These are phyloP conservation scores for Cynanchum wilfordii DNA, from an alignment of 257 asterid genomes.

Conservation along the genomic window DNA sequence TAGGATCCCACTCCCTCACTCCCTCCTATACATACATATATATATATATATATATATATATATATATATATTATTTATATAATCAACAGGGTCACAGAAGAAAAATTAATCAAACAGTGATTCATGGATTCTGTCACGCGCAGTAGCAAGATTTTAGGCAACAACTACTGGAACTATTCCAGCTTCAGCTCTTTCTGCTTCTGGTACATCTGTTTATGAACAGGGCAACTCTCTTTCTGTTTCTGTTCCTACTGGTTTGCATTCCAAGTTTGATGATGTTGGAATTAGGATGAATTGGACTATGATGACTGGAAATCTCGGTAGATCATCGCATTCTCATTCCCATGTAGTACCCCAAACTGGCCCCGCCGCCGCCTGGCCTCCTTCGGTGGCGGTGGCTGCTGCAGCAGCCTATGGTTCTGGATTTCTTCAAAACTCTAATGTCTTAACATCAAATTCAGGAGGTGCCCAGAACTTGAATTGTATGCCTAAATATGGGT, in stretches of 20 bases:
- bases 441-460: constrained; percentile 19
- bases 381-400: constrained; percentile 9
- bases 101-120: neutral
- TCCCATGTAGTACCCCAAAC: constrained; percentile 17
- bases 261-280: constrained; percentile 28
- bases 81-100: neutral
- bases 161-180: constrained; percentile 54
- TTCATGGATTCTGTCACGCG: constrained; percentile 22
- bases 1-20: constrained; percentile 28
- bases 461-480: constrained; percentile 20
- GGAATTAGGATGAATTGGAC: constrained; percentile 30
- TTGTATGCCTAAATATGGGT: constrained; percentile 31
- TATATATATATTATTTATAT: neutral
- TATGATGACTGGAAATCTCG: constrained; percentile 26
- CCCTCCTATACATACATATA: neutral
- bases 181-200: constrained; percentile 45
- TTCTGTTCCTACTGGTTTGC: constrained; percentile 26
- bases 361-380: constrained; percentile 38
- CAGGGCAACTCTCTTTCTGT: constrained; percentile 35
- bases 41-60: neutral
- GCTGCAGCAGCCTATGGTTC: constrained; percentile 35
- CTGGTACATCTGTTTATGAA: constrained; percentile 49
- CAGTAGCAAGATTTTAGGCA: constrained; percentile 7
- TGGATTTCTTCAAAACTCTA: constrained; percentile 32
- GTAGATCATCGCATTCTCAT: constrained; percentile 19